Percentiles rank a stretch among this genome's conserved stretches.
phyloP scores from a whole-genome alignment of 164 flowering plant species.

The Sedum album region DNA sequence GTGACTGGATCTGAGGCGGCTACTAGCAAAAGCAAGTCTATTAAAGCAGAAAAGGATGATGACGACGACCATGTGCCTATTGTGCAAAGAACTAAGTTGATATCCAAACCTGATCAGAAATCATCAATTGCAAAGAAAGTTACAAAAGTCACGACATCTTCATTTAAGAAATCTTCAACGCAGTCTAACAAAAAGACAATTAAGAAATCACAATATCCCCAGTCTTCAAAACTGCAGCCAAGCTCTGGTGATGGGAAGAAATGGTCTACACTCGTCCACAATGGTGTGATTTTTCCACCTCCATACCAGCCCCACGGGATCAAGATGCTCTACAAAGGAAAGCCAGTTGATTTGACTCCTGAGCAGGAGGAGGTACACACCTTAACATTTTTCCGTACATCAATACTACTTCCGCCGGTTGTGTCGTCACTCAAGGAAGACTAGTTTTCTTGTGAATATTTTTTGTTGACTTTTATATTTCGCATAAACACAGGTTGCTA shows the following conservation, averaged over 20 bases:
- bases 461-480: neutral
- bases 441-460: neutral
- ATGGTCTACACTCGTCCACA: constrained; percentile 90
- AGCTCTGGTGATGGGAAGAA: constrained; percentile 88
- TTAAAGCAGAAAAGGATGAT: constrained; percentile 42
- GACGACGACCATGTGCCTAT: constrained; percentile 68
- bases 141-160: constrained; percentile 36
- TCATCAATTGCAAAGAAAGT: constrained; percentile 31
- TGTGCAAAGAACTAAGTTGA: constrained; percentile 55
- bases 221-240: constrained; percentile 61
- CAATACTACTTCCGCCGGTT: neutral
- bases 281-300: constrained; percentile 96
- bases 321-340: constrained; percentile 84
- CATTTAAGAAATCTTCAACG: constrained; percentile 40
- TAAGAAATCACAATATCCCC: constrained; percentile 47
- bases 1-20: constrained; percentile 24
- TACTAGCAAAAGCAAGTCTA: constrained; percentile 33
- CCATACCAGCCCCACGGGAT: constrained; percentile 86
- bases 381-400: neutral
- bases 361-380: constrained; percentile 88
- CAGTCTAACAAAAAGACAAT: constrained; percentile 40
- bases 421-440: neutral
- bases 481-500: constrained; percentile 66
- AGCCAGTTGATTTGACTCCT: constrained; percentile 76
- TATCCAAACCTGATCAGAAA: constrained; percentile 28